phyloP scores from a whole-genome alignment of 208 protist species.

The Trypanosoma congolense region DNA sequence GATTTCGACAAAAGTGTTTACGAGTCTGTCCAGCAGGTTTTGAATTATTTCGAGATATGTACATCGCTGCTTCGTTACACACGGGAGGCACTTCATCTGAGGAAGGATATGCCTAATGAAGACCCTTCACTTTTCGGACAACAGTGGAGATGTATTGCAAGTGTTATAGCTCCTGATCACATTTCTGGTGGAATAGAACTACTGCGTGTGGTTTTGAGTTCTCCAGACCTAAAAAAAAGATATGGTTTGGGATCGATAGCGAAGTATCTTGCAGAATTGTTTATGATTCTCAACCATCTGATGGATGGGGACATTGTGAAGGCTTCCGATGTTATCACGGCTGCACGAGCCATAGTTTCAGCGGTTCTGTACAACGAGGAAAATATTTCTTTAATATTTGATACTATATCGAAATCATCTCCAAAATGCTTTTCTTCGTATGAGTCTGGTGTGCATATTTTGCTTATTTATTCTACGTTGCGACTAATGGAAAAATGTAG shows the following conservation, averaged over 20 bases:
- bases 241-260: constrained; percentile 48
- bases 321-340: constrained; percentile 53
- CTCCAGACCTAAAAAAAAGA: constrained; percentile 52
- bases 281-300: constrained; percentile 69
- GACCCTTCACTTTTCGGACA: constrained; percentile 47
- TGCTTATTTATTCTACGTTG: constrained; percentile 75
- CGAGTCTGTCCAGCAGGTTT: constrained; percentile 34
- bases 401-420: constrained; percentile 45
- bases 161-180: constrained; percentile 68
- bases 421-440: constrained; percentile 28
- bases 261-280: constrained; percentile 66
- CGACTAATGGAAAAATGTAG: constrained; percentile 84
- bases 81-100: constrained; percentile 49
- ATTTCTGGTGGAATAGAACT: constrained; percentile 59
- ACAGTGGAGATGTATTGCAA: constrained; percentile 76
- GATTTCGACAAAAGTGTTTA: constrained; percentile 52
- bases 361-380: constrained; percentile 80
- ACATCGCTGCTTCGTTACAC: constrained; percentile 61
- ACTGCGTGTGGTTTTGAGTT: constrained; percentile 59
- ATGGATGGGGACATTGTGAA: constrained; percentile 68
- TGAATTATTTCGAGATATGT: constrained; percentile 72
- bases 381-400: constrained; percentile 70
- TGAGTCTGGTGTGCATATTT: constrained; percentile 42
- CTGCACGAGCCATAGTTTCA: constrained; percentile 77
- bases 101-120: constrained; percentile 32